phyloP scores from a whole-genome alignment of 768 basidiomycete genomes.

The Lactarius deliciosus region DNA sequence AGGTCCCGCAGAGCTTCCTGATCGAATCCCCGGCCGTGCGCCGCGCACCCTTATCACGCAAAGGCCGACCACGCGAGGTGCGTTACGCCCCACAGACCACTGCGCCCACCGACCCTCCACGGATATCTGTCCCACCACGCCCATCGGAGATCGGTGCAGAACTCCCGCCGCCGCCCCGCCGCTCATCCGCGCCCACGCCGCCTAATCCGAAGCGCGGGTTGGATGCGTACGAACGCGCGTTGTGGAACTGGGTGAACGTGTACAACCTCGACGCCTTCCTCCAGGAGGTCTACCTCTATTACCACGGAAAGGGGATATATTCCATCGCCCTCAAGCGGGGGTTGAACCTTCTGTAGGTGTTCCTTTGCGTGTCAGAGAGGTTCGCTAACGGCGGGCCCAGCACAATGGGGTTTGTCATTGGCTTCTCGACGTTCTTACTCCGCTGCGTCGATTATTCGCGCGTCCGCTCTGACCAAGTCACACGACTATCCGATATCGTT shows the following conservation, averaged over 20 bases:
- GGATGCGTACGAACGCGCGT: slow-evolving; percentile 83
- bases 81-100: slow-evolving; percentile 12
- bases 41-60: slow-evolving; percentile 33
- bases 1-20: slow-evolving; percentile 84
- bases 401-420: slow-evolving; percentile 96
- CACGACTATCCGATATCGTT: slow-evolving; percentile 75
- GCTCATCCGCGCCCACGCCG: slow-evolving; percentile 31
- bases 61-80: slow-evolving; percentile 40
- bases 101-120: slow-evolving; percentile 36
- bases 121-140: slow-evolving; percentile 59
- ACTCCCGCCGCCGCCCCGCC: slow-evolving; percentile 29
- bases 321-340: slow-evolving; percentile 89
- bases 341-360: slow-evolving; percentile 89
- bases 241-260: slow-evolving; percentile 99
- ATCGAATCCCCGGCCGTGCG: slow-evolving; percentile 58
- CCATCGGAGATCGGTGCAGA: slow-evolving; percentile 62
- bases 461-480: slow-evolving; percentile 64
- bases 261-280: slow-evolving; percentile 95
- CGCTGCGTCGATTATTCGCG: slow-evolving; percentile 93
- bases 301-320: slow-evolving; percentile 94
- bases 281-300: slow-evolving; percentile 94
- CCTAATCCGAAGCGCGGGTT: slow-evolving; percentile 62
- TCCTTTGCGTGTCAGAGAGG: slow-evolving; percentile 29
- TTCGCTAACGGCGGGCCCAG: slow-evolving; percentile 47
- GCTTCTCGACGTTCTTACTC: slow-evolving; percentile 95